Evolutionary conservation across 768 basidiomycete species (phyloP), one percentile per base, ranked within the genome.

Genomic region (Aureoboletus auriporus): DNA sequence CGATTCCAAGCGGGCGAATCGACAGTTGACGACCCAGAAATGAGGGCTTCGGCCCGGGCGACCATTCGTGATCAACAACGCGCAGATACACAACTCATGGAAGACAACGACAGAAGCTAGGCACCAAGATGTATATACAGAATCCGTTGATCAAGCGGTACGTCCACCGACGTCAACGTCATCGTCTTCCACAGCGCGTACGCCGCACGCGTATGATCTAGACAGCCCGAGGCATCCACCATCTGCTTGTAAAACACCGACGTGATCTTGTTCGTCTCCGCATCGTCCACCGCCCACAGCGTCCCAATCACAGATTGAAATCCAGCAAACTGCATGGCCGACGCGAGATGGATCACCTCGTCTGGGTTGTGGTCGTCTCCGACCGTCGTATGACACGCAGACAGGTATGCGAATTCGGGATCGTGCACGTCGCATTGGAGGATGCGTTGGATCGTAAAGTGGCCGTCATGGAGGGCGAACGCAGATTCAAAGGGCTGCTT

Each of bases 311-410:
- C 54, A 0, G 51, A 53, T 2, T 47, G 44, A 29, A 49, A 55
- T 8, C 53, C 50, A 2, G 50, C 37, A 6, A 49, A 49, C 16
- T 40, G 47, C 47, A 40, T 49, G 1, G 42, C 47, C 1, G 47
- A 39, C 1, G 42, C 43, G 11, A 52, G 51, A 39, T 52, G 51
- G 13, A 49, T 49, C 1, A n/a, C 39, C 28, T 50, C 49, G 9
- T 46, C 44, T 6, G 48, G 34, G 42, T 53, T 43, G 51, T 59
- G 34, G 46, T 51, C 40, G 27, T 63, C 51, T 10, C 56, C 59
- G n/a, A 44, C 45, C 6, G 63, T 52, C 27, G 63, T 58, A 35
- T 62, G 45, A 37, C 63, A 66, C 0, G 61, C 59, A 7, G 61
- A 67, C 14, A 65, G 40, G 13, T 51, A 58, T 6, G 57, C 57